phyloP scores from a whole-genome alignment of 73 alveolate genomes.

The Paramecium sexaurelia region DNA sequence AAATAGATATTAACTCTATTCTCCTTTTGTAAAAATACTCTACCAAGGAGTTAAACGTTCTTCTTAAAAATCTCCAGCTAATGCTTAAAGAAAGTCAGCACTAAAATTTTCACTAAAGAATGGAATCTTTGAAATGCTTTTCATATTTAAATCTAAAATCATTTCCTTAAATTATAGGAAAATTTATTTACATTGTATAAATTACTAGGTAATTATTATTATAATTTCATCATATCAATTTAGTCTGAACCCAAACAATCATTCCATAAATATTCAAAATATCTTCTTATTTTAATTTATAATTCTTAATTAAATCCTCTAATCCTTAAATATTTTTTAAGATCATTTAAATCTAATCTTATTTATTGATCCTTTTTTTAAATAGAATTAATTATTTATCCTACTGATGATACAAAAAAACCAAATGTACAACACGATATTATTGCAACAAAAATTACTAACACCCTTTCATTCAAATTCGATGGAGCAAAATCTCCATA shows the following conservation, averaged over 20 bases:
- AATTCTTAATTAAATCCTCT: neutral
- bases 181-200: neutral
- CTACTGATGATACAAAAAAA: neutral
- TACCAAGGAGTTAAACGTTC: neutral
- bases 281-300: neutral
- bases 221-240: neutral
- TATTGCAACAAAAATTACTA: slow-evolving; percentile 42
- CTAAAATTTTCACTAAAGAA: neutral
- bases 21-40: neutral
- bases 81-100: neutral
- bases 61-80: slow-evolving; percentile 10
- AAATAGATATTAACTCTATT: neutral
- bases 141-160: slow-evolving; percentile 30
- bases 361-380: neutral
- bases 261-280: slow-evolving; percentile 31
- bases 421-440: slow-evolving; percentile 63
- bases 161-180: neutral
- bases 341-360: neutral
- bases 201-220: neutral
- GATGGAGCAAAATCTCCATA: slow-evolving; percentile 61
- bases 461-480: slow-evolving; percentile 19
- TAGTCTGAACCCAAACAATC: neutral
- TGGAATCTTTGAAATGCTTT: slow-evolving; percentile 7
- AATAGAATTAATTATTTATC: neutral
- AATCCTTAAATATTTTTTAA: neutral